Conservation (phyloP, 2,329 filamentous ascomycete species). For the Alternaria conjuncta region DNA sequence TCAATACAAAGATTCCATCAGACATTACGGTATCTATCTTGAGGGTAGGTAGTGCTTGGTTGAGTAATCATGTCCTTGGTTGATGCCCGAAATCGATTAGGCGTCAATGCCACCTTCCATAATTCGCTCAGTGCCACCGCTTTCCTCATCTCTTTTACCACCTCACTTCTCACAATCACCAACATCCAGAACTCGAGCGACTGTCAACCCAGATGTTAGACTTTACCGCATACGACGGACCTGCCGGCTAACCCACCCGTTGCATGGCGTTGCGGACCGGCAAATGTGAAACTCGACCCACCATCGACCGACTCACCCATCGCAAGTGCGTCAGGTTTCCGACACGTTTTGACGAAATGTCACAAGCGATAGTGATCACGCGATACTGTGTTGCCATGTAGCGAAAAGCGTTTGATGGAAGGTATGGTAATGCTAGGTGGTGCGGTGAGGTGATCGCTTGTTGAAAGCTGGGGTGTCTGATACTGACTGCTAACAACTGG, state of each 20-base stretch:
- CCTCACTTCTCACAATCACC: no score
- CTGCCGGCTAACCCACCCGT: background rate
- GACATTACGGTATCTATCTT: background rate
- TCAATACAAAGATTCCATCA: no score
- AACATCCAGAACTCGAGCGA: background rate
- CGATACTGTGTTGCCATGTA: slow-evolving; percentile 8
- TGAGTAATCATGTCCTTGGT: background rate
- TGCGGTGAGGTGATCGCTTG: background rate
- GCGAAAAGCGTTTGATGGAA: slow-evolving; percentile 1
- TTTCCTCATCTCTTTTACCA: background rate
- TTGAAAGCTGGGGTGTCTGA: background rate
- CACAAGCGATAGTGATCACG: slow-evolving; percentile 16
- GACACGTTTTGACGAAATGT: slow-evolving; percentile 13
- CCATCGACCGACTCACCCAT: slow-evolving; percentile 16
- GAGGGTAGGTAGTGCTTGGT: background rate
- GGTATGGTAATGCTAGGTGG: background rate
- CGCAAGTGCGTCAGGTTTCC: slow-evolving; percentile 23
- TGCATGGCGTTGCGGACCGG: background rate
- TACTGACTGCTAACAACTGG: background rate
- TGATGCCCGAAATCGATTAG: background rate
- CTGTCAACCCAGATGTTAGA: background rate
- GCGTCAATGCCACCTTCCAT: background rate
- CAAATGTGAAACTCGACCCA: slow-evolving; percentile 39
- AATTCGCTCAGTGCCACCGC: background rate
- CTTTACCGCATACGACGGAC: background rate